Conservation (phyloP, 202 grass and related monocot genomes). For the Eragrostis tef region DNA sequence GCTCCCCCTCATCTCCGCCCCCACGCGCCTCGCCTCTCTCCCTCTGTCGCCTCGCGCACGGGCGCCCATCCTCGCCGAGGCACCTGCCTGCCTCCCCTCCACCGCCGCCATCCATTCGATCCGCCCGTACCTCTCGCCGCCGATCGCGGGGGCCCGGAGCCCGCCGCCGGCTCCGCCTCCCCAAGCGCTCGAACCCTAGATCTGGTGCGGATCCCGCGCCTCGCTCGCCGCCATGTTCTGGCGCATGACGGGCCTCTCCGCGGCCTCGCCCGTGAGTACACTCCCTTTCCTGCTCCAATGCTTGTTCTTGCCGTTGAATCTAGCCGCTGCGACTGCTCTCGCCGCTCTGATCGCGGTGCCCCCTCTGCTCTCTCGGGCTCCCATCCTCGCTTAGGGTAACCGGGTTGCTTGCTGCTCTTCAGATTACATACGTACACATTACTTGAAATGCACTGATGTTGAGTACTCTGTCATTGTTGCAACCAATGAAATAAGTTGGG, state of each 20-base stretch:
- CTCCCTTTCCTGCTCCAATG: not conserved
- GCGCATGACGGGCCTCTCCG: slow-evolving; percentile 95
- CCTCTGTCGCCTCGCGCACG: not conserved
- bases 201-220: slow-evolving; percentile 53
- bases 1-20: too few relatives aligned
- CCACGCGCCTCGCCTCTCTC: not conserved
- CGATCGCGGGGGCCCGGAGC: slow-evolving; percentile 11
- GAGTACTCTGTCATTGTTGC: not conserved
- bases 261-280: slow-evolving; percentile 88
- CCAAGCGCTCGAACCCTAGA: slow-evolving; percentile 52
- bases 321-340: not conserved
- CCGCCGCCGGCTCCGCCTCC: slow-evolving; percentile 11
- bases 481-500: not conserved
- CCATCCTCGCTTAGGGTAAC: not conserved
- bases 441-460: too few relatives aligned
- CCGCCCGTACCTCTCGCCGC: not conserved
- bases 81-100: too few relatives aligned
- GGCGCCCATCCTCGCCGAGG: too few relatives aligned
- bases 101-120: slow-evolving; percentile 2
- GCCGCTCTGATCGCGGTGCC: not conserved
- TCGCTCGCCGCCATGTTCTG: slow-evolving; percentile 79
- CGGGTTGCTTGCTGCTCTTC: not conserved
- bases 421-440: not conserved
- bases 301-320: not conserved
- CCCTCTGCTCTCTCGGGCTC: not conserved